Evolutionary conservation across 768 basidiomycete species (phyloP), one percentile per base, ranked within the genome.

Genomic region (Mycena galopus): DNA sequence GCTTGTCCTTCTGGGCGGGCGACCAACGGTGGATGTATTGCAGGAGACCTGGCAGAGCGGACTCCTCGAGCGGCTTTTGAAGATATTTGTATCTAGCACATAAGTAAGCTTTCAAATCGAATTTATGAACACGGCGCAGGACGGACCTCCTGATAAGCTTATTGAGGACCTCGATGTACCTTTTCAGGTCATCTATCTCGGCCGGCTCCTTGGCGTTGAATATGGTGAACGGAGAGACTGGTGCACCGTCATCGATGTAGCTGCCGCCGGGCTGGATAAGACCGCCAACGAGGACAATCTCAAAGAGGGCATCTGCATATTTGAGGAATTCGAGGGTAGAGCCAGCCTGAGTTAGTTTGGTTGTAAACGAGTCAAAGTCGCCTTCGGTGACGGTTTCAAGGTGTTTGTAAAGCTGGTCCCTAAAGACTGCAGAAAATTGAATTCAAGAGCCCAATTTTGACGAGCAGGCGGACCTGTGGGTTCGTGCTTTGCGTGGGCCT

Each of bases 221-320:
- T 80, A 97, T 86, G 67, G 95, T 93, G 86, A 98, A 97, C 44
- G 96, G 95, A 42, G 93, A 96, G 17, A 91, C 86, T 32, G 95
- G 93, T 25, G 93, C 92, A 59, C 91, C 92, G 72, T 96, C 95
- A 69, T 98, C 96, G 83, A 98, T 78, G 84, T 94, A 96, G 78
- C 87, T 90, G 71, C 97, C 97, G 62, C 97, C 97, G 23, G 97
- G 98, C 83, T 98, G 97, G 77, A 99, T 91, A 74, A 99, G 93
- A 50, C 96, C 96, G 59, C 97, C 97, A 79, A 96, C 93, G 78
- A 99, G 90, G 80, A 98, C 89, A 86, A 98, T 90, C 85, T 99
- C 97, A 84, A 98, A 99, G 78, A 99, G 92, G 67, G 93, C 89
- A 78, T 98, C 96, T 84, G 96, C 94, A 92, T 99, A 98, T 86